Conservation (phyloP, 169 alveolate species). For the Babesia bovis region DNA sequence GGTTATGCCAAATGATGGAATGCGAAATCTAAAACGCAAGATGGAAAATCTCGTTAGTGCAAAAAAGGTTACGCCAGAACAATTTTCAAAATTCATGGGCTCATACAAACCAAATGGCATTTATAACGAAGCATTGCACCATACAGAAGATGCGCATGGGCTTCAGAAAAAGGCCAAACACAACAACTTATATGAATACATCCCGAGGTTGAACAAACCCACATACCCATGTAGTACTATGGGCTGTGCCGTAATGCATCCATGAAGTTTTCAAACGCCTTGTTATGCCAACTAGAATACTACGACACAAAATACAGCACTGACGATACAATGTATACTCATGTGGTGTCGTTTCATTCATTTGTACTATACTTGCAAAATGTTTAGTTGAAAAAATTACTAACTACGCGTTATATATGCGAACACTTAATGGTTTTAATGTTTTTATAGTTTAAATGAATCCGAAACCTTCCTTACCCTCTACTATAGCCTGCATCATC, state of each 20-base stretch:
- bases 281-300: background rate
- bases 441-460: constrained; percentile 77
- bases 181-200: constrained; percentile 24
- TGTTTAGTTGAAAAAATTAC: too few species aligned
- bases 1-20: background rate
- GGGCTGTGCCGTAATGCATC: constrained; percentile 20
- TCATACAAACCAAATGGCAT: constrained; percentile 7
- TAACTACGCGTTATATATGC: too few species aligned
- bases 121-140: background rate
- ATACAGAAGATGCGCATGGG: background rate
- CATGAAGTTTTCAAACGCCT: constrained; percentile 1
- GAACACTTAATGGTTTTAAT: constrained; percentile 12
- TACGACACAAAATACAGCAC: background rate
- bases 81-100: constrained; percentile 22
- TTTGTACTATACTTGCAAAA: too few species aligned
- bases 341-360: too few species aligned
- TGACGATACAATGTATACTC: too few species aligned
- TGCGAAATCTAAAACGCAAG: constrained; percentile 17
- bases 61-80: constrained; percentile 11
- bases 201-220: constrained; percentile 10
- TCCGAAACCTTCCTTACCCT: constrained; percentile 97
- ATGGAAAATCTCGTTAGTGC: constrained; percentile 14
- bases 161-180: background rate
- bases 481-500: constrained; percentile 89
- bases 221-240: constrained; percentile 12